These are phyloP conservation scores for Zelopaecilomyces penicillatus DNA, from an alignment of 2,329 filamentous ascomycete genomes.

Conservation along the genomic window DNA sequence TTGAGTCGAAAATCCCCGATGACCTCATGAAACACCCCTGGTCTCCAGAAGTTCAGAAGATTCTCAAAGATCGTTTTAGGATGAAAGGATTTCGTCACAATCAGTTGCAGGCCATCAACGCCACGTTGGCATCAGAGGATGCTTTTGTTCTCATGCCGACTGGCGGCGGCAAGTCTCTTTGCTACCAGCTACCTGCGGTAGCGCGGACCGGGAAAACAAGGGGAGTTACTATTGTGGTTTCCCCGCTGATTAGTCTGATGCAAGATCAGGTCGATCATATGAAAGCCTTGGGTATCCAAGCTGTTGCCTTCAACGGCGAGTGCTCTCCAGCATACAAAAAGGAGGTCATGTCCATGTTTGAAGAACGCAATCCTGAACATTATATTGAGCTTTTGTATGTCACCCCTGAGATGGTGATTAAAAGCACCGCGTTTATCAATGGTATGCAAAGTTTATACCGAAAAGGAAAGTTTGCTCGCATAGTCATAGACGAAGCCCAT, in stretches of 20 bases:
- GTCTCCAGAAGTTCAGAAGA: constrained; percentile 76
- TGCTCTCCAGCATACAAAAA: constrained; percentile 53
- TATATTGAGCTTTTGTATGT: constrained; percentile 85
- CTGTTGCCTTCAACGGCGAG: constrained; percentile 74
- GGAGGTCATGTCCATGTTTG: constrained; percentile 57
- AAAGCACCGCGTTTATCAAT: constrained; percentile 61
- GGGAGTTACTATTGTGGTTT: constrained; percentile 91
- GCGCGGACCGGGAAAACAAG: constrained; percentile 70
- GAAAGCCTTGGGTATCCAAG: constrained; percentile 64
- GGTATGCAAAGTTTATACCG: constrained; percentile 60
- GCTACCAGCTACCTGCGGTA: constrained; percentile 89
- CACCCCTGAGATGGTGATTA: constrained; percentile 92
- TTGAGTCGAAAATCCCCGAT: constrained; percentile 33
- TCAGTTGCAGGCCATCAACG: constrained; percentile 92
- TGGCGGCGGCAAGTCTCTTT: constrained; percentile 91
- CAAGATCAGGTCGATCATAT: constrained; percentile 90
- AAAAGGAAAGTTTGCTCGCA: constrained; percentile 67
- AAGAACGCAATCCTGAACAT: constrained; percentile 58
- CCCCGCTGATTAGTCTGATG: constrained; percentile 90
- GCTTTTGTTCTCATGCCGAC: constrained; percentile 97
- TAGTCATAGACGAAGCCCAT: constrained; percentile 98
- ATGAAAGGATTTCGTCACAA: constrained; percentile 83
- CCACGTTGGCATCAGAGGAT: constrained; percentile 78
- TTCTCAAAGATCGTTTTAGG: constrained; percentile 75
- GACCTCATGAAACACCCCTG: constrained; percentile 62